A percentile compares a stretch with the other conserved stretches of the same genome.
These are phyloP conservation scores for Calonectria pseudoreteaudii DNA, from an alignment of 2,329 filamentous ascomycete species.

Conservation along the genomic window DNA sequence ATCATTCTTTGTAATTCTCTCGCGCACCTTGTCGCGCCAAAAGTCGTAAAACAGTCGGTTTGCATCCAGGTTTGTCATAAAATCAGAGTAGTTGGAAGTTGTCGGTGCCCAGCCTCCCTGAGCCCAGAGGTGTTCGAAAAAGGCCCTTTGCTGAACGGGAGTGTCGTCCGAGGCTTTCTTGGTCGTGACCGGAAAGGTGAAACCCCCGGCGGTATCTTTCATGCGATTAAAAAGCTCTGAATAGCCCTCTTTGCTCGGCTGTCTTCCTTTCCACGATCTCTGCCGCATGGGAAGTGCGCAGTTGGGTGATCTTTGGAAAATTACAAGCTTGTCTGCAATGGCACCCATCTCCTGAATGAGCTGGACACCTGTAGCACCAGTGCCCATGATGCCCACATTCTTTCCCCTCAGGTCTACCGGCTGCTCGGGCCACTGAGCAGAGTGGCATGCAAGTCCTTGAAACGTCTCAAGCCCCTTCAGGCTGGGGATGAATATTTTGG, in stretches of 20 bases:
- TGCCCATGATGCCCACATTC: constrained; percentile 32
- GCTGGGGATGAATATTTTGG: constrained; percentile 24
- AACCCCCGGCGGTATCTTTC: constrained; percentile 11
- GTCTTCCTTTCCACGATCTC: constrained; percentile 22
- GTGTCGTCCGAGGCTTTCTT: constrained; percentile 14
- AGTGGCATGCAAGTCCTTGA: constrained; percentile 32
- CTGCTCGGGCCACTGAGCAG: constrained; percentile 28
- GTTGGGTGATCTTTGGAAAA: constrained; percentile 37
- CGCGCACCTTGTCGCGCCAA: constrained; percentile 22
- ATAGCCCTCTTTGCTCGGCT: constrained; percentile 10
- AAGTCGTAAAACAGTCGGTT: constrained; percentile 18
- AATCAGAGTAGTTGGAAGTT: constrained; percentile 18
- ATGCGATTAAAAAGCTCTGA: constrained; percentile 1
- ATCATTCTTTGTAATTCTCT: constrained; percentile 9
- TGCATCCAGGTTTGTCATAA: constrained; percentile 18
- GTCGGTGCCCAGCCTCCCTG: constrained; percentile 17
- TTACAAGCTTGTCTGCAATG: constrained; percentile 24
- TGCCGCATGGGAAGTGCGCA: constrained; percentile 42
- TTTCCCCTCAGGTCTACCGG: constrained; percentile 19
- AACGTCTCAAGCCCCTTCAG: constrained; percentile 26
- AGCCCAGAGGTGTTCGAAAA: constrained; percentile 20
- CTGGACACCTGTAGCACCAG: constrained; percentile 32
- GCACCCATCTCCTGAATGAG: constrained; percentile 34
- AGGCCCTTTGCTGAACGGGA: constrained; percentile 9
- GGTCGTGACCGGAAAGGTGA: background rate